Percentiles rank a stretch among this genome's conserved stretches.
Evolutionary conservation across 176 grass and related monocot genomes (phyloP).

Genomic region (Paspalum vaginatum): DNA sequence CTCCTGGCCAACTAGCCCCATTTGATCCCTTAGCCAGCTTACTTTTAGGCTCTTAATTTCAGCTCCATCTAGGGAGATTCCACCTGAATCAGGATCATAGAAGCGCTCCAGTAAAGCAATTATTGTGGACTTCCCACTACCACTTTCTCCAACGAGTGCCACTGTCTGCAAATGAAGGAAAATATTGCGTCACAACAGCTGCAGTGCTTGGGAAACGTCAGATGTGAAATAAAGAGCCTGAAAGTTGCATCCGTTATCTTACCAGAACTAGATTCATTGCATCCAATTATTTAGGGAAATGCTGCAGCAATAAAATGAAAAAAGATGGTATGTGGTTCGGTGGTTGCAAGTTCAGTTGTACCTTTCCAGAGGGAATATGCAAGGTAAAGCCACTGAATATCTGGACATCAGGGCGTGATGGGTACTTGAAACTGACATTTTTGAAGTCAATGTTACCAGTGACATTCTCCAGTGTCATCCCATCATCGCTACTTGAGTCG

Average conservation of each 20-base stretch:
- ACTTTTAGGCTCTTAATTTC: slow-evolving; percentile 48
- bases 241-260: neutral
- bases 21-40: slow-evolving; percentile 63
- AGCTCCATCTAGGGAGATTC: slow-evolving; percentile 61
- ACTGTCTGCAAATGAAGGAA: slow-evolving; percentile 54
- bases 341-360: slow-evolving; percentile 15
- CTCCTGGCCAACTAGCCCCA: slow-evolving; percentile 68
- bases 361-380: slow-evolving; percentile 62
- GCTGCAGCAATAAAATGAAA: neutral
- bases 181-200: slow-evolving; percentile 24
- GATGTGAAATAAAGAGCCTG: slow-evolving; percentile 23
- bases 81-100: slow-evolving; percentile 66
- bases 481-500: slow-evolving; percentile 46
- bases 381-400: slow-evolving; percentile 67
- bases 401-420: slow-evolving; percentile 54
- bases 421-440: slow-evolving; percentile 71
- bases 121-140: slow-evolving; percentile 76
- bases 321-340: neutral
- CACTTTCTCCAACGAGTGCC: slow-evolving; percentile 79
- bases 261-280: slow-evolving; percentile 3
- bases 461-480: slow-evolving; percentile 39
- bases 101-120: slow-evolving; percentile 75
- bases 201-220: neutral
- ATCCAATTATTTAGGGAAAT: slow-evolving; percentile 6
- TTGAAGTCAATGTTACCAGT: slow-evolving; percentile 57